Percentiles rank a stretch among this genome's conserved stretches.
Evolutionary conservation across 352 stramenopile genomes (phyloP).

Genomic region (Globisporangium nunn): DNA sequence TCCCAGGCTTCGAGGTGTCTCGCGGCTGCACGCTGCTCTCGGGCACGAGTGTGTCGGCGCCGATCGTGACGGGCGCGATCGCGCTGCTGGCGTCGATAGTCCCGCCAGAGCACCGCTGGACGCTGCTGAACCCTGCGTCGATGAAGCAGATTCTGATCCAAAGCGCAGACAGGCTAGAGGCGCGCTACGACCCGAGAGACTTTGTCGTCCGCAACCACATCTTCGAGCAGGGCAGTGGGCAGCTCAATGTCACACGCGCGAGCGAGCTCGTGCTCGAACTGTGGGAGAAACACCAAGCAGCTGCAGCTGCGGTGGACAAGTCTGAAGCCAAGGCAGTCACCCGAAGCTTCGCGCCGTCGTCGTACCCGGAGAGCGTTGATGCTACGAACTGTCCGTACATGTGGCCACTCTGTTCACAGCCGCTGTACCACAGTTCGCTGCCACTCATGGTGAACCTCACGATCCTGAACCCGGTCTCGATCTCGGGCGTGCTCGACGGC

Average conservation of each 20-base stretch:
- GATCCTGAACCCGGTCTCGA: conserved; percentile 53
- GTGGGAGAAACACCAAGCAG: conserved; percentile 26
- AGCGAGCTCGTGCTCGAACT: conserved; percentile 35
- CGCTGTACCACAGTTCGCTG: conserved; percentile 62
- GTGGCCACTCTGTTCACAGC: conserved; percentile 81
- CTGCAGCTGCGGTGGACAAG: conserved; percentile 8
- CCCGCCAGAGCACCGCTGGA: conserved; percentile 39
- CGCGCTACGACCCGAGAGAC: conserved; percentile 22
- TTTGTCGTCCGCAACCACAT: conserved; percentile 65
- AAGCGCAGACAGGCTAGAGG: conserved; percentile 38
- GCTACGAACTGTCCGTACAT: conserved; percentile 79
- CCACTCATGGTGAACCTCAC: conserved; percentile 84
- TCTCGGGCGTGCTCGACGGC: conserved; percentile 38
- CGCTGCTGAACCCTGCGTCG: conserved; percentile 51
- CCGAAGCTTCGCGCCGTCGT: conserved; percentile 18
- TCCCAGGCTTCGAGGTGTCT: conserved; percentile 48
- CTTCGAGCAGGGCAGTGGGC: conserved; percentile 81
- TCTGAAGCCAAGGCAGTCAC: background rate
- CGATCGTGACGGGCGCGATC: conserved; percentile 73
- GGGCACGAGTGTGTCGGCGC: conserved; percentile 79
- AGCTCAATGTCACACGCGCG: conserved; percentile 57
- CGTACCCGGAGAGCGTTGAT: conserved; percentile 64
- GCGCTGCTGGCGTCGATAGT: conserved; percentile 73
- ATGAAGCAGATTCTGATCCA: conserved; percentile 65
- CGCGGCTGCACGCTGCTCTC: conserved; percentile 56